Evolutionary conservation across 768 basidiomycete species (phyloP).

Genomic region (Mrakia gelida): DNA sequence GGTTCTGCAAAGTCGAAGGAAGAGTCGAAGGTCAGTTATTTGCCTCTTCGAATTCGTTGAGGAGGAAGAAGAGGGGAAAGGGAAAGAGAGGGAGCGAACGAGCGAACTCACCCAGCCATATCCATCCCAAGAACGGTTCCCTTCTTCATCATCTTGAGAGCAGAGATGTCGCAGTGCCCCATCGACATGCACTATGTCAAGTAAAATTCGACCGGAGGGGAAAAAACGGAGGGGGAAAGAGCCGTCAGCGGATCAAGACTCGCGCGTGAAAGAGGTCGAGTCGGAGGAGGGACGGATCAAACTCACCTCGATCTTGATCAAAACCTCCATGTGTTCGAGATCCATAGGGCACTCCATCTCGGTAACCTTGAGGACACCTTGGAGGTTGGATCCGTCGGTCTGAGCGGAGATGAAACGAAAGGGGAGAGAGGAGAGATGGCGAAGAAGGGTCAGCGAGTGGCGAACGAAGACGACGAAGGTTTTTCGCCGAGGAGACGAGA

Average conservation of each 20-base stretch:
- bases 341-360: background rate
- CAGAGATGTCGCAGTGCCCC: background rate
- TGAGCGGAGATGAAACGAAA: background rate
- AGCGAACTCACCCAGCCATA: background rate
- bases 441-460: background rate
- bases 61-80: no score
- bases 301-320: background rate
- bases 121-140: background rate
- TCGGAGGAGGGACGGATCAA: background rate
- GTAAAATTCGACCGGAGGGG: background rate
- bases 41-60: no score
- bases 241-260: background rate
- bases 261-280: background rate
- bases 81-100: background rate
- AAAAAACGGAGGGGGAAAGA: background rate
- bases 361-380: background rate
- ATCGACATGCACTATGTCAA: background rate
- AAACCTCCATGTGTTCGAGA: background rate
- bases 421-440: background rate
- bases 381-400: background rate
- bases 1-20: background rate
- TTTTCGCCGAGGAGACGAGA: background rate
- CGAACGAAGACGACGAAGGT: background rate
- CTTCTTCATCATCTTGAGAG: slow-evolving; percentile 3
- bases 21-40: background rate